These are phyloP conservation scores for Leccinum pachyderme DNA, from an alignment of 1,284 basidiomycete species.

Conservation along the genomic window DNA sequence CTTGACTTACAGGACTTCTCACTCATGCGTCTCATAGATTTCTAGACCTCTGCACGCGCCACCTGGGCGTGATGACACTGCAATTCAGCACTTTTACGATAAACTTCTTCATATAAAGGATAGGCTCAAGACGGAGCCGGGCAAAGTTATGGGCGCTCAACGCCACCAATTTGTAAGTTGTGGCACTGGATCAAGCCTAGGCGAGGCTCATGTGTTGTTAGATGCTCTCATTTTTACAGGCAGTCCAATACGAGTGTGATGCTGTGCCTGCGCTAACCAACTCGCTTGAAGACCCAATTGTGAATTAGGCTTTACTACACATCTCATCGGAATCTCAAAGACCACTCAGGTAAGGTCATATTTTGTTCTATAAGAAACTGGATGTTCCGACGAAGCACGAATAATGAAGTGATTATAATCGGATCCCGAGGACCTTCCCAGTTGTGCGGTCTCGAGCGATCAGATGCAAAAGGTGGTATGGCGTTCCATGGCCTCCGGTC, in stretches of 20 bases:
- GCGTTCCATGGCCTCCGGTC: not conserved
- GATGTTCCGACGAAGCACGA: not conserved
- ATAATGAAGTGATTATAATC: not conserved
- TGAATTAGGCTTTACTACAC: not conserved
- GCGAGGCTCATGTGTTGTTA: slow-evolving; percentile 22
- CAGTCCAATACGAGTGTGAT: slow-evolving; percentile 48
- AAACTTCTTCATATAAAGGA: slow-evolving; percentile 78
- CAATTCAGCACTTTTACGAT: slow-evolving; percentile 85
- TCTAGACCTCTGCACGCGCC: slow-evolving; percentile 68
- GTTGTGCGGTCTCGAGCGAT: not conserved
- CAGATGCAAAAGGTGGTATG: not conserved
- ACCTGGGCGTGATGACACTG: slow-evolving; percentile 50
- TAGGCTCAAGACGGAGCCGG: slow-evolving; percentile 74
- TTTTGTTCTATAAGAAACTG: not conserved
- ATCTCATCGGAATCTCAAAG: not conserved
- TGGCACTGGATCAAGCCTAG: not conserved
- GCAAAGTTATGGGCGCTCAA: slow-evolving; percentile 66
- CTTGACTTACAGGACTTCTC: slow-evolving; percentile 3
- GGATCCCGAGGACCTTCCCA: not conserved
- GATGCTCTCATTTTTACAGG: slow-evolving; percentile 55
- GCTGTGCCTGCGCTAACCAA: slow-evolving; percentile 1
- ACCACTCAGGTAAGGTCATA: not conserved
- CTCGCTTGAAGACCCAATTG: not conserved
- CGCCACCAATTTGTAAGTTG: slow-evolving; percentile 69
- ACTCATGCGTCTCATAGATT: slow-evolving; percentile 7